These are phyloP conservation scores for Thalassiosira mediterranea DNA, from an alignment of 352 stramenopile species.

Conservation along the genomic window DNA sequence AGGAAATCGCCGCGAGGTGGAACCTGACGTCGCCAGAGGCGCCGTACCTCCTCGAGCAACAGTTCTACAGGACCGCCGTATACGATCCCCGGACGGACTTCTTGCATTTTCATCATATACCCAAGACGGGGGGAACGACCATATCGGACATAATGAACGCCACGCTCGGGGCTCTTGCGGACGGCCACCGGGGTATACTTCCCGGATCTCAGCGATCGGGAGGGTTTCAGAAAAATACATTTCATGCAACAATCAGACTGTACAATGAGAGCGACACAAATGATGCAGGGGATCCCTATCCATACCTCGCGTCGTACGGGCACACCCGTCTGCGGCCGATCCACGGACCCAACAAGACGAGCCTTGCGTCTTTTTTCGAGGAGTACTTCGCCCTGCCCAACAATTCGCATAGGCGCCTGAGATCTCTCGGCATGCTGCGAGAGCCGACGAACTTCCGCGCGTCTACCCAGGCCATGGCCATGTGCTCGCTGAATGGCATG, in stretches of 20 bases:
- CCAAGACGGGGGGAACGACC: constrained; percentile 39
- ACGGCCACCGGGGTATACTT: constrained; percentile 15
- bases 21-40: constrained; percentile 33
- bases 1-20: constrained; percentile 26
- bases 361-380: constrained; percentile 32
- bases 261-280: too few relatives aligned
- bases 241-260: constrained; percentile 9
- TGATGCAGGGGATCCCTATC: constrained; percentile 31
- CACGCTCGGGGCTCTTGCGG: constrained; percentile 11
- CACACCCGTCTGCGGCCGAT: constrained; percentile 44
- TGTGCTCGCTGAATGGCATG: constrained; percentile 49
- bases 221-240: neutral
- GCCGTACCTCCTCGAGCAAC: constrained; percentile 9
- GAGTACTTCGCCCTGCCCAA: constrained; percentile 38
- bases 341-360: constrained; percentile 32
- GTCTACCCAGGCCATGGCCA: constrained; percentile 54
- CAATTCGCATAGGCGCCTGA: constrained; percentile 24
- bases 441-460: constrained; percentile 44
- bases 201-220: constrained; percentile 24
- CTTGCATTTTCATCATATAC: constrained; percentile 50
- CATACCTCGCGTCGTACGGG: constrained; percentile 44
- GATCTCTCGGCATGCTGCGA: constrained; percentile 36
- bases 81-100: constrained; percentile 38
- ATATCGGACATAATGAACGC: constrained; percentile 38
- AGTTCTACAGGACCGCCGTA: constrained; percentile 29